Percentiles rank a stretch among this genome's conserved stretches.
These are phyloP conservation scores for Oryza punctata DNA, from an alignment of 176 grass and related monocot genomes.

Conservation along the genomic window DNA sequence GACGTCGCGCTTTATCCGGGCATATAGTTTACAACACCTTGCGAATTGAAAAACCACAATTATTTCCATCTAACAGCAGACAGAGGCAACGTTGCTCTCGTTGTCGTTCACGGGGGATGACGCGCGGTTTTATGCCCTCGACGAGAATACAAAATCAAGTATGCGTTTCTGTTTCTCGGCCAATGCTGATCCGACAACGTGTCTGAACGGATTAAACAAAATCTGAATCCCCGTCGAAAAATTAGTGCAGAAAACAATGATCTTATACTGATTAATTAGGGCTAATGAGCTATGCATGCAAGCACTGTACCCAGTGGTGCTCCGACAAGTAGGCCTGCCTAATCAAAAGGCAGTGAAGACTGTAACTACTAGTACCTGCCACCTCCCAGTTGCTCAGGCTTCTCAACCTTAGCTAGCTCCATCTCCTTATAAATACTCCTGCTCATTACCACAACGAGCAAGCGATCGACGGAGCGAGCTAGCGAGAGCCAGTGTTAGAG, in stretches of 20 bases:
- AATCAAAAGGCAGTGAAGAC: slow-evolving; percentile 43
- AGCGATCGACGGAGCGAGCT: background rate
- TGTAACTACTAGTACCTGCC: slow-evolving; percentile 26
- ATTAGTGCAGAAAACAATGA: background rate
- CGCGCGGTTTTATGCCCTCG: slow-evolving; percentile 11
- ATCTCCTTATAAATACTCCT: slow-evolving; percentile 47
- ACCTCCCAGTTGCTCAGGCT: slow-evolving; percentile 8
- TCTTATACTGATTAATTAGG: slow-evolving; percentile 4
- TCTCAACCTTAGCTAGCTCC: background rate
- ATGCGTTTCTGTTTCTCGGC: slow-evolving; percentile 32
- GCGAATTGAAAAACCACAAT: slow-evolving; percentile 36
- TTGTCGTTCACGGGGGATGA: background rate
- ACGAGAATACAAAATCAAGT: slow-evolving; percentile 6
- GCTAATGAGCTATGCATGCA: background rate
- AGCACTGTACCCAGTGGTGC: slow-evolving; percentile 12
- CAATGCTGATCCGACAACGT: slow-evolving; percentile 49
- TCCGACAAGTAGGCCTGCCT: slow-evolving; percentile 50
- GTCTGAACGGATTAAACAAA: slow-evolving; percentile 22
- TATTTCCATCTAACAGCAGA: slow-evolving; percentile 9
- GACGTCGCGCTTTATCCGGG: slow-evolving; percentile 43
- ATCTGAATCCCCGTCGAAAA: background rate
- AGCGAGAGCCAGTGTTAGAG: background rate
- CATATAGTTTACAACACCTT: slow-evolving; percentile 34
- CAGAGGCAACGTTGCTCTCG: background rate
- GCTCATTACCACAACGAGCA: slow-evolving; percentile 24